Conservation (phyloP, 345 rosid genomes). For the Pistacia integerrima region DNA sequence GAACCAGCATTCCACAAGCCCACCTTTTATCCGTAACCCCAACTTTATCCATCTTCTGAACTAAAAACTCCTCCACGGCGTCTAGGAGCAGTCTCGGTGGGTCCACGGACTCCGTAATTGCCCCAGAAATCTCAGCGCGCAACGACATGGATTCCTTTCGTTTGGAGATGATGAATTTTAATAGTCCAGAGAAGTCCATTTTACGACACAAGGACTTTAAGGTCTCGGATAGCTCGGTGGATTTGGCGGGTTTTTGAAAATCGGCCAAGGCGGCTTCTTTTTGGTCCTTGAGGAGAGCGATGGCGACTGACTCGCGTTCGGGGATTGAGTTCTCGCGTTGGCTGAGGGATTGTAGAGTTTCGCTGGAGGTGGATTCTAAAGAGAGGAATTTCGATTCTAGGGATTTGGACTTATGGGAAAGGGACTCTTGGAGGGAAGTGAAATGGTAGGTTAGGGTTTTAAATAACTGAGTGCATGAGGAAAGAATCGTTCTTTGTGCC, state of each 20-base stretch:
- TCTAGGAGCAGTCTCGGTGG: slow-evolving; percentile 50
- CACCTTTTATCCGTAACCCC: slow-evolving; percentile 64
- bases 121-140: slow-evolving; percentile 44
- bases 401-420: slow-evolving; percentile 36
- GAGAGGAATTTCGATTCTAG: slow-evolving; percentile 46
- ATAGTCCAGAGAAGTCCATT: slow-evolving; percentile 46
- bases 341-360: slow-evolving; percentile 36
- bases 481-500: slow-evolving; percentile 36
- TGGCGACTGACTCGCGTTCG: slow-evolving; percentile 42
- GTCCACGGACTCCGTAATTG: slow-evolving; percentile 51
- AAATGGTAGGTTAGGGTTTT: slow-evolving; percentile 43
- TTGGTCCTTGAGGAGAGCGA: slow-evolving; percentile 28
- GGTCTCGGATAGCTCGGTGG: slow-evolving; percentile 24
- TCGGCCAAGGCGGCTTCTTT: slow-evolving; percentile 41
- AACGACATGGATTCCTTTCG: slow-evolving; percentile 52
- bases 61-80: slow-evolving; percentile 55
- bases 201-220: slow-evolving; percentile 39
- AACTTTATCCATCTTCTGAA: slow-evolving; percentile 33
- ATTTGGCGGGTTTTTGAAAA: slow-evolving; percentile 20
- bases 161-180: slow-evolving; percentile 39
- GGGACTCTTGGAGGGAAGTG: slow-evolving; percentile 43
- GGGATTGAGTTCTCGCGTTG: slow-evolving; percentile 43
- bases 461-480: slow-evolving; percentile 49
- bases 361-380: slow-evolving; percentile 31
- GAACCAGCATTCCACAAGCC: slow-evolving; percentile 59